Evolutionary conservation across 2,329 filamentous ascomycete genomes (phyloP).

Genomic region (Aspergillus brunneoviolaceus): DNA sequence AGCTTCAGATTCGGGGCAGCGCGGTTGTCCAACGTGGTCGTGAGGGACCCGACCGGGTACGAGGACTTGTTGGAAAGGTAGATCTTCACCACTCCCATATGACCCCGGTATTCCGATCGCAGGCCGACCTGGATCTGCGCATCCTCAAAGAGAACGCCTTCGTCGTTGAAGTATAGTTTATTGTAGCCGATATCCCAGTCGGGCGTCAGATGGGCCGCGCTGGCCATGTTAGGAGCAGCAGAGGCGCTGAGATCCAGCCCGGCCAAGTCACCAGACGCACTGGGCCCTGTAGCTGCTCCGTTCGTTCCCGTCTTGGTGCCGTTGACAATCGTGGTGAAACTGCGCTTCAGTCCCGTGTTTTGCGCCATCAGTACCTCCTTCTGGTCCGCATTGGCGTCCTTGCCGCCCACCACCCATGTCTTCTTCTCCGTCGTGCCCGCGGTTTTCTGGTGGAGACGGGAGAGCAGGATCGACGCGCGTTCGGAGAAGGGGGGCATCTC

Average conservation of each 20-base stretch:
- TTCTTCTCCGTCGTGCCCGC: conserved; percentile 89
- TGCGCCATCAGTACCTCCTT: conserved; percentile 79
- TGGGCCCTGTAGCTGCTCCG: conserved; percentile 38
- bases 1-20: conserved; percentile 68
- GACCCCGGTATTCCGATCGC: conserved; percentile 90
- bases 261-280: conserved; percentile 66
- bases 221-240: conserved; percentile 71
- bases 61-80: conserved; percentile 96
- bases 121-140: conserved; percentile 89
- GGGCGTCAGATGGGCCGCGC: conserved; percentile 86
- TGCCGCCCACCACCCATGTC: conserved; percentile 97
- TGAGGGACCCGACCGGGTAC: conserved; percentile 82
- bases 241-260: conserved; percentile 76
- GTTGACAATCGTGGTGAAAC: conserved; percentile 65
- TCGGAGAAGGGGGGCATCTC: conserved; percentile 99
- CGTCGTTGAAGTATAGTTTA: conserved; percentile 71
- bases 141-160: conserved; percentile 93
- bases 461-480: conserved; percentile 85
- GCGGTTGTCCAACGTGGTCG: conserved; percentile 81
- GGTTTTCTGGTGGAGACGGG: conserved; percentile 90
- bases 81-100: conserved; percentile 90
- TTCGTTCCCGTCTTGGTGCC: conserved; percentile 37
- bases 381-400: conserved; percentile 82
- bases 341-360: conserved; percentile 78
- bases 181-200: conserved; percentile 93